Base-by-base conservation (phyloP, 305 asterid species). In the Fraxinus albicans region DNA sequence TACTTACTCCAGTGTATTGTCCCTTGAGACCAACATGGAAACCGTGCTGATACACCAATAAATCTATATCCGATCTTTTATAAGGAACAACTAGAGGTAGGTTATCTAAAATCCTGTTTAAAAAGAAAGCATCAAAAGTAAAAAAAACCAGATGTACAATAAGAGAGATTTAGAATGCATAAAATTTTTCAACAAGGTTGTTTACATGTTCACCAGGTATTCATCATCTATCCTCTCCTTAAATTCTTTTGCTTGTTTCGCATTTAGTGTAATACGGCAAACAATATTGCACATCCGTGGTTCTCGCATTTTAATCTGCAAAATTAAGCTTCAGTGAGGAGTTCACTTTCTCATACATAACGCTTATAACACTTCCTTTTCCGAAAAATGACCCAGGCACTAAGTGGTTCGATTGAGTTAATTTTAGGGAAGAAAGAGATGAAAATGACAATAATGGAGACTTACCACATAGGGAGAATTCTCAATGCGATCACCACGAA, bases 401-500 rank as follows among this genome's bases (percentile, higher is more conserved):
- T 63, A 69, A 76, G 50, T 55, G 79, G 34, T 17, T 9, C 53
- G 76, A 13, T 73, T 82, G 69, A 65, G 63, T 4, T 80, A 50
- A 77, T 63, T 75, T 80, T 31, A 25, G 69, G 29, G 60, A 10
- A 40, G 44, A 27, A 50, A 78, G 65, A 34, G 34, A 83, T 10
- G 65, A 79, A 60, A 12, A 27, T 40, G 80, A 42, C 31, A 33
- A 79, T 53, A 76, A 73, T n/a, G 79, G 69, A 73, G 73, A 83
- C 91, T 73, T 53, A 94, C 98, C 91, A 86, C 98, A 84, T 88
- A 94, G 83, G 91, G 95, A 53, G 98, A 93, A 90, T 94, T 94
- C 88, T 94, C 98, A 81, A 94, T 94, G 78, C 98, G 98, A 88
- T 94, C 98, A 82, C 98, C 98, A 47, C 95, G 98, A 88, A 93